Evolutionary conservation across 2,329 filamentous ascomycete species (phyloP).

Genomic region (Cercospora sesami): DNA sequence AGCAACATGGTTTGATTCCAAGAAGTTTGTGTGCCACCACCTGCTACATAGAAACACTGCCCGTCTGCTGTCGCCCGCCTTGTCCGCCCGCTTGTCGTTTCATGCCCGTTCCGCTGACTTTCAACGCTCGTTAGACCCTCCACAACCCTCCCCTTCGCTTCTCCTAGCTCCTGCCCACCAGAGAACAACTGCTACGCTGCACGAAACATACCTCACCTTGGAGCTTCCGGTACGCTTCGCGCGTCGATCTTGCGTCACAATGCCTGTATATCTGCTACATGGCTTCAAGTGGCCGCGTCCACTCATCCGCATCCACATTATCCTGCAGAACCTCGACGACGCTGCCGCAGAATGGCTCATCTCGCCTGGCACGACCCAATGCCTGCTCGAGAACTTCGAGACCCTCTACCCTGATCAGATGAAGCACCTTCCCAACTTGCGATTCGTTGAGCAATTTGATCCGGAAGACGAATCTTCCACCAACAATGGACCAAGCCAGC

Average conservation of each 20-base stretch:
- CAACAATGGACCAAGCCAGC: slow-evolving; percentile 60
- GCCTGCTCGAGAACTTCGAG: slow-evolving; percentile 69
- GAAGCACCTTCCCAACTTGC: slow-evolving; percentile 57
- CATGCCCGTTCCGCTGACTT: background rate
- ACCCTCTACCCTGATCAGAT: slow-evolving; percentile 61
- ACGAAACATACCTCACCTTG: background rate
- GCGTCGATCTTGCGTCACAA: slow-evolving; percentile 39
- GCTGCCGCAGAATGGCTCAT: slow-evolving; percentile 84
- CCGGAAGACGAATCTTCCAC: slow-evolving; percentile 59
- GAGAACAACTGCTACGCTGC: background rate
- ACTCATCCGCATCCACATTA: slow-evolving; percentile 77
- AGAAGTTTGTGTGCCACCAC: slow-evolving; percentile 7
- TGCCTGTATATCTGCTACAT: slow-evolving; percentile 89
- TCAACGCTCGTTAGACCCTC: slow-evolving; percentile 1
- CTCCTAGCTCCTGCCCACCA: background rate
- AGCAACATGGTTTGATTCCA: slow-evolving; percentile 4
- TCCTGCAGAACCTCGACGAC: slow-evolving; percentile 81
- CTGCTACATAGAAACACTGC: background rate
- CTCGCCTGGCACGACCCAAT: slow-evolving; percentile 66
- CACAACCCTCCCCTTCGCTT: background rate
- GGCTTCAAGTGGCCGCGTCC: slow-evolving; percentile 88
- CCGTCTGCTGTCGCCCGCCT: background rate
- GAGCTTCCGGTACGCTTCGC: background rate
- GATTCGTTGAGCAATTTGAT: slow-evolving; percentile 85
- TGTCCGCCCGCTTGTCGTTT: background rate